Evolutionary conservation across 2,329 filamentous ascomycete species (phyloP), one percentile per base, ranked within the genome.

Genomic region (Fusarium clavum): DNA sequence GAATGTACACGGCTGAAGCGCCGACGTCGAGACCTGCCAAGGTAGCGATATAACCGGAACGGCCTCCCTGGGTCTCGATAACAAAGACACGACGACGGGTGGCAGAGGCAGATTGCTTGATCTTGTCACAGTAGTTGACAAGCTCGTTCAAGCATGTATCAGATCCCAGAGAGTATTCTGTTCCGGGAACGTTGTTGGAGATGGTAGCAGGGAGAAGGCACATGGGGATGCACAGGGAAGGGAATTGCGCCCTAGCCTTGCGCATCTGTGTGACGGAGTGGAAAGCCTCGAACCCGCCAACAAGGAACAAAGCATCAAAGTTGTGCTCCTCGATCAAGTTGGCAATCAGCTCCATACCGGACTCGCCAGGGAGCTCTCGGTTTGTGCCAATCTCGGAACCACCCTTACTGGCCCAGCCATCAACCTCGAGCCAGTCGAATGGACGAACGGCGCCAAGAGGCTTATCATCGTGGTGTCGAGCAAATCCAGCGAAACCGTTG

Each of bases 321-420:
- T 92, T 89, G 85, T 97, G 96, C 74, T 92, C 85, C 78, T 92
- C 89, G 78, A 99, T 94, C 70, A 95, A 91, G 74, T 90, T 88
- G 34, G 95, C 94, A 27, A 96, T 92, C 47, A 87, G 88, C 73
- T 92, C 91, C 81, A 98, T 91, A 73, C 97, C 94, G 1, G 88
- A 90, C 76, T 97, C 94, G 22, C 88, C 89, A 8, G 96, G 96
- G 32, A 98, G 88, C 76, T 94, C 94, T 75, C 96, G 92, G 85
- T 99, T 99, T 27, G 95, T 99, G 73, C 96, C 96, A 76, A 99
- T 98, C 80, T 99, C 96, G 3, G 94, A 98, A 67, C 96, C 96
- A 78, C 96, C 96, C 82, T 94, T 95, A 82, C 94, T 97, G 16
- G 95, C 94, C 96, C 96, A 99, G 66, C 89, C 86, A 78, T 98